Evolutionary conservation across 768 basidiomycete species (phyloP), one percentile per base, ranked within the genome.

Genomic region (Tubosaeta sp.): DNA sequence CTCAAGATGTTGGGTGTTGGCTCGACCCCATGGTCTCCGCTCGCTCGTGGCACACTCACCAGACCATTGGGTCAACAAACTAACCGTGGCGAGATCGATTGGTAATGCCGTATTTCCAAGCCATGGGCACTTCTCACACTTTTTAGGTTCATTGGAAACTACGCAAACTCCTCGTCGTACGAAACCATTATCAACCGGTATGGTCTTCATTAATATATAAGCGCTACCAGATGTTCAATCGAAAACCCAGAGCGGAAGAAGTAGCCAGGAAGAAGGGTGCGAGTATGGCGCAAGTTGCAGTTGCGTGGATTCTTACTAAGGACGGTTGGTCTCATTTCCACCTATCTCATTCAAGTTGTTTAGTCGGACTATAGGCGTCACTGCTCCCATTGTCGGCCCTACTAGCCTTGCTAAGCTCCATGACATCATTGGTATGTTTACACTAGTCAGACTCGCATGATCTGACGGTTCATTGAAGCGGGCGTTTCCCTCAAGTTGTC

Each of bases 1-100:
- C 64, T 76, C 38, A 66, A 76, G 58, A 66, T 70, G 59, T 71
- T 73, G 48, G 76, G 76, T 42, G 69, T 74, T 25, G 77, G 76
- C 1, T 59, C 68, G 22, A 74, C 77, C 46, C 76, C 75, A 7
- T 79, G 76, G 76, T 70, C 68, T 13, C 75, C 76, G 6, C 63
- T 75, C 12, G 70, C 66, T 13, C 66, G 70, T 19, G 73, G 74
- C 9, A 61, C 62, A 48, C 66, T 70, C 39, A 61, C 69, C 16
- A 64, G 72, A 31, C 68, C 74, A 12, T 40, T 67, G 34, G 60
- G 67, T 13, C 58, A 68, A 47, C 66, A 68, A 48, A 68, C 58
- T 12, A 54, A 48, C 21, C 60, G 64, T 27, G 60, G 48, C 2
- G 49, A 64, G 41, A 47, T 3, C 12, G 65, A 69, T 45, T 63